Conservation (phyloP, 495 filamentous ascomycete genomes). For the Xylaria grammica region DNA sequence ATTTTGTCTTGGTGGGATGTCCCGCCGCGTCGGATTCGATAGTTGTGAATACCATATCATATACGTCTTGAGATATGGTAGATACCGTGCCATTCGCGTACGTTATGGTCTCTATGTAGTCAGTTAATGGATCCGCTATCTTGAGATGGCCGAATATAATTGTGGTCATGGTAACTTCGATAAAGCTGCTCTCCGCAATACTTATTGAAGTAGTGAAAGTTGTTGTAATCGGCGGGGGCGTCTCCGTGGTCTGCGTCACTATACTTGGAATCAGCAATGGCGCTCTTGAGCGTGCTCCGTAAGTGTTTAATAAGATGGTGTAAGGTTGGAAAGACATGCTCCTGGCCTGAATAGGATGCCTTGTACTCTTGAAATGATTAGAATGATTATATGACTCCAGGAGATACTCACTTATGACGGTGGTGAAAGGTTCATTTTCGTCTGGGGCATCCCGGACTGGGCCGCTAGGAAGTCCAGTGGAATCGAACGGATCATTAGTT, state of each 20-base stretch:
- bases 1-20: conserved; percentile 18
- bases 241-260: conserved; percentile 4
- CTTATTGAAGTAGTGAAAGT: conserved; percentile 2
- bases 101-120: background rate
- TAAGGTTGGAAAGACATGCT: background rate
- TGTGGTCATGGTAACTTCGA: conserved; percentile 1
- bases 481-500: background rate
- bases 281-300: background rate
- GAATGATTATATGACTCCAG: background rate
- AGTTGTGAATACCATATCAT: background rate
- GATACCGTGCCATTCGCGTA: conserved; percentile 10
- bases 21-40: conserved; percentile 8
- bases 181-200: background rate
- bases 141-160: conserved; percentile 8
- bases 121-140: conserved; percentile 12
- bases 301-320: too few relatives aligned
- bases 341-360: too few relatives aligned
- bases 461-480: background rate
- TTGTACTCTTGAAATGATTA: too few relatives aligned
- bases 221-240: background rate
- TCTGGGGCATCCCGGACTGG: background rate
- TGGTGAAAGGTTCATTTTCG: conserved; percentile 6
- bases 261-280: background rate
- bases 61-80: background rate
- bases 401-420: background rate